phyloP scores from a whole-genome alignment of 2,329 filamentous ascomycete species.

The Emydomyces testavorans region DNA sequence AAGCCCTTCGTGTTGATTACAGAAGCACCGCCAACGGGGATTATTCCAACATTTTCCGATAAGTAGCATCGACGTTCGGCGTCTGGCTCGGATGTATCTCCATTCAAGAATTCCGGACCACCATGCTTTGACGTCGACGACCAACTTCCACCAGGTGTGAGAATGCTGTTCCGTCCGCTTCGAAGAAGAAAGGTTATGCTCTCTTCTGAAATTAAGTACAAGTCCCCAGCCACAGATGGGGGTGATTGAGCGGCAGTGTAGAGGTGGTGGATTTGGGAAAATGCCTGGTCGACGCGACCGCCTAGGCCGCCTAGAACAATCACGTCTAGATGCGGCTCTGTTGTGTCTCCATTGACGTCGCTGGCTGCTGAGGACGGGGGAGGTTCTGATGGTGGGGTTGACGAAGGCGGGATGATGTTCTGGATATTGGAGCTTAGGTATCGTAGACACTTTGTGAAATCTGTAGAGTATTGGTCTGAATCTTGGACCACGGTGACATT shows the following conservation, averaged over 20 bases:
- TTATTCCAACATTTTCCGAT: conserved; percentile 69
- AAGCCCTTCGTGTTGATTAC: conserved; percentile 69
- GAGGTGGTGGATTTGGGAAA: conserved; percentile 80
- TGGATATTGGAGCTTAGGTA: conserved; percentile 40
- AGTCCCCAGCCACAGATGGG: conserved; percentile 33
- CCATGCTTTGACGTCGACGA: conserved; percentile 14
- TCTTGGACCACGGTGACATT: conserved; percentile 55
- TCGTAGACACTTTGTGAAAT: conserved; percentile 72
- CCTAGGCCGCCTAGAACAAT: conserved; percentile 74
- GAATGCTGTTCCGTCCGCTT: conserved; percentile 55
- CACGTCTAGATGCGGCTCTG: conserved; percentile 44
- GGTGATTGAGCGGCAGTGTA: conserved; percentile 33
- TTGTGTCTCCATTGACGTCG: conserved; percentile 8
- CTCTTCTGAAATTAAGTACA: conserved; percentile 72
- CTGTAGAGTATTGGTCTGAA: conserved; percentile 74
- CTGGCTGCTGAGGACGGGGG: background rate
- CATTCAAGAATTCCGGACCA: conserved; percentile 24
- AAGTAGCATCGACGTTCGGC: conserved; percentile 35
- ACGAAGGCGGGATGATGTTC: conserved; percentile 19
- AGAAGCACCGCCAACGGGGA: conserved; percentile 70
- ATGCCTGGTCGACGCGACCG: conserved; percentile 82
- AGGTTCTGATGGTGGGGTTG: background rate
- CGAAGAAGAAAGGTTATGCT: conserved; percentile 75
- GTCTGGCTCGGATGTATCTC: background rate
- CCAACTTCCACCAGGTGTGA: conserved; percentile 41